Conservation (phyloP, 495 filamentous ascomycete genomes). For the Lasiosphaeria ovina region DNA sequence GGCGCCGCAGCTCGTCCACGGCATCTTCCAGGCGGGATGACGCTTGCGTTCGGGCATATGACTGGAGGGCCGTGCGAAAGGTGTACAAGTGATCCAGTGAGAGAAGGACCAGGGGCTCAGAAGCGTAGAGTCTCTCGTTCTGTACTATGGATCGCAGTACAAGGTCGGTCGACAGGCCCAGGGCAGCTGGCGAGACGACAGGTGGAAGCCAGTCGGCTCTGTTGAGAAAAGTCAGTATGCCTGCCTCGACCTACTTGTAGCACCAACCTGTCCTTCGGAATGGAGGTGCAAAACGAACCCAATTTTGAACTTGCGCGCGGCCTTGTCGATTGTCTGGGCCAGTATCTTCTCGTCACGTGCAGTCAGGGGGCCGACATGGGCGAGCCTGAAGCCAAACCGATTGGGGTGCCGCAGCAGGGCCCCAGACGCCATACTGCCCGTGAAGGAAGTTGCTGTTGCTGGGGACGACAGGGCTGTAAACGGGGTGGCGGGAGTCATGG, state of each 20-base stretch:
- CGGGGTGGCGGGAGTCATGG: conserved; percentile 45
- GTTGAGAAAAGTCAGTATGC: conserved; percentile 4
- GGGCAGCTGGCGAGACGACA: conserved; percentile 32
- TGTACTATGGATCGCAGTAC: conserved; percentile 64
- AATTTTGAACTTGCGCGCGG: conserved; percentile 44
- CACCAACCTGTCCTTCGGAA: not conserved
- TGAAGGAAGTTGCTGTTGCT: conserved; percentile 26
- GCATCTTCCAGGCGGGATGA: conserved; percentile 54
- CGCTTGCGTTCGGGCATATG: conserved; percentile 51
- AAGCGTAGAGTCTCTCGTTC: conserved; percentile 67
- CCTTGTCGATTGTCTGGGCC: conserved; percentile 39
- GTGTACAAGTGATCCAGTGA: conserved; percentile 71
- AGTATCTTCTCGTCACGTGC: conserved; percentile 40
- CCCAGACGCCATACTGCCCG: conserved; percentile 12
- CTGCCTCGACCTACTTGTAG: not conserved
- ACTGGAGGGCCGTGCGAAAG: conserved; percentile 63
- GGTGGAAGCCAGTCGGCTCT: conserved; percentile 42
- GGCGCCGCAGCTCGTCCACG: conserved; percentile 58
- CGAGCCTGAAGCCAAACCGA: conserved; percentile 39
- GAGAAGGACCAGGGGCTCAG: conserved; percentile 65
- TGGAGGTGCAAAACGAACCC: conserved; percentile 28
- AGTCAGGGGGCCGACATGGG: conserved; percentile 33
- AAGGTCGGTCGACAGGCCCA: conserved; percentile 50
- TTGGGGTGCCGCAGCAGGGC: conserved; percentile 24
- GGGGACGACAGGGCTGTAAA: conserved; percentile 37